Conservation (phyloP, 352 stramenopile genomes). For the Phytopythium delawarense region DNA sequence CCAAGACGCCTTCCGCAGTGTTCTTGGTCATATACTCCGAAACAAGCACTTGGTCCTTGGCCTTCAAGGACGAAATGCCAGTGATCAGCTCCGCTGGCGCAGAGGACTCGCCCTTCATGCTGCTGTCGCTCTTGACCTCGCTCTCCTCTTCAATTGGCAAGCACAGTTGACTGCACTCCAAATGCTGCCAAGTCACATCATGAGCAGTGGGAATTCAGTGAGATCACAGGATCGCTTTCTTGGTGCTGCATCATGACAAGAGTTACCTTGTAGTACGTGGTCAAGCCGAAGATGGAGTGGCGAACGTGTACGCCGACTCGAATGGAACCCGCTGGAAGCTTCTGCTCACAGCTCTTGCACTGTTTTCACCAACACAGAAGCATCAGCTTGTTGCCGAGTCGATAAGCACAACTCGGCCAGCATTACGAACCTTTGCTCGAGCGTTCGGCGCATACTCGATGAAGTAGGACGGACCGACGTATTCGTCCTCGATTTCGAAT, state of each 20-base stretch:
- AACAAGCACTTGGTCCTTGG: constrained; percentile 42
- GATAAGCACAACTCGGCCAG: background rate
- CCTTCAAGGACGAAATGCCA: constrained; percentile 35
- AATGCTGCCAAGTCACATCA: constrained; percentile 15
- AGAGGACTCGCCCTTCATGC: constrained; percentile 9
- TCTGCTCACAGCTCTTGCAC: constrained; percentile 79
- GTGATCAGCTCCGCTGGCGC: constrained; percentile 31
- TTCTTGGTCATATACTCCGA: constrained; percentile 57
- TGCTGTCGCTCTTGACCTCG: constrained; percentile 10
- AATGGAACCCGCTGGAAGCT: constrained; percentile 35
- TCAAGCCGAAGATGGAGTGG: constrained; percentile 80
- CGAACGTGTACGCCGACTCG: constrained; percentile 55
- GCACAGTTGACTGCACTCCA: constrained; percentile 25
- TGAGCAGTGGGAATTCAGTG: background rate
- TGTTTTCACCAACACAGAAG: constrained; percentile 13
- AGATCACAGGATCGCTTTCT: background rate
- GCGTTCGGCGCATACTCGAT: constrained; percentile 64
- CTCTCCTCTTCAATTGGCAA: constrained; percentile 15
- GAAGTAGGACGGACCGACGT: constrained; percentile 51
- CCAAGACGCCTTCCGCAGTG: constrained; percentile 39
- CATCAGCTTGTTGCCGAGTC: constrained; percentile 1
- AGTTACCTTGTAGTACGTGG: constrained; percentile 77
- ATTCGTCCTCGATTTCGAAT: constrained; percentile 28
- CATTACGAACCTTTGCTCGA: constrained; percentile 41
- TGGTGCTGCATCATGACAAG: background rate